Evolutionary conservation across 2,329 filamentous ascomycete genomes (phyloP), one percentile per base, ranked within the genome.

Genomic region (Xylaria sp.): DNA sequence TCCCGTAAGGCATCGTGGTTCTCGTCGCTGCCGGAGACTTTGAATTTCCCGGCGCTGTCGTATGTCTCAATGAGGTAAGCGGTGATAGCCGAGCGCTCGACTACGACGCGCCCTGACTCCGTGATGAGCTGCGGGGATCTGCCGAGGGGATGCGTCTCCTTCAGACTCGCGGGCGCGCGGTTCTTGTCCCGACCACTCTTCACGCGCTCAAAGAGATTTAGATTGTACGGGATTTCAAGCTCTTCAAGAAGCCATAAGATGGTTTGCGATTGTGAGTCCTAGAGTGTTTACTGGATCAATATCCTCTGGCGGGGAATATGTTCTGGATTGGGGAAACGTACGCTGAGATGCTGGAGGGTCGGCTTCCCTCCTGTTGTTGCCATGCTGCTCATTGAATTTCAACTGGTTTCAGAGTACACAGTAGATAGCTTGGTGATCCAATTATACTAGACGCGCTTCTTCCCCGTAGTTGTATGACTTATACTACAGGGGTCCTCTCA

Each of bases 181-280:
- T 59, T 60, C 33, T 58, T 62, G 20, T 58, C 58, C 26, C 13
- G 28, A 2, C 67, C 64, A 23, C 40, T 57, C 60, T 63, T 63
- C 17, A 2, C 38, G 28, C 73, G 72, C 36, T 69, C 58, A 36
- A 72, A 69, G 7, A 67, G 40, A 13, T 72, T 71, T 38, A 73
- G 36, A 38, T 74, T 53, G 48, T 74, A 73, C 10, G 71, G 68
- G 36, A 74, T 72, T 11, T 71, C 73, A 6, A 73, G 57, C 48
- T 74, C 73, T 42, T 74, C 73, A 20, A 74, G 69, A 36, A 72
- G 65, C 72, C 72, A 74, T 11, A 73, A 63, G 26, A 67, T 70
- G 44, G 69, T 68, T 66, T 73, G 73, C 9, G 73, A 73, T 62
- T 70, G 67, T 46, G 71, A 74, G 40, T 73, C 51, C 69, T 74